phyloP scores from a whole-genome alignment of 2,329 filamentous ascomycete genomes.

The Ustulina deusta region DNA sequence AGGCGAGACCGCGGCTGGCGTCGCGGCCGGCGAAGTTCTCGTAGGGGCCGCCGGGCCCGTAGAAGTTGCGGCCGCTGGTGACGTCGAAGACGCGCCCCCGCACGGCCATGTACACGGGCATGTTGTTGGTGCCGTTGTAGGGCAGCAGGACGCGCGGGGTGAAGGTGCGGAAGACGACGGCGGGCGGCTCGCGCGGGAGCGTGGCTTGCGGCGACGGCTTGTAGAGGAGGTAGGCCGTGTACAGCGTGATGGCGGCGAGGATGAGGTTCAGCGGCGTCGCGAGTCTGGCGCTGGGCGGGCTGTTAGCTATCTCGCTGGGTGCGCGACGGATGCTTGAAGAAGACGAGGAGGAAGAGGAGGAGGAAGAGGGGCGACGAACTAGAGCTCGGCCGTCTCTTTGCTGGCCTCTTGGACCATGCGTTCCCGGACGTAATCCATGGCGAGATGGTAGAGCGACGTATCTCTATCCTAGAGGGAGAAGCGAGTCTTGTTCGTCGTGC shows the following conservation, averaged over 20 bases:
- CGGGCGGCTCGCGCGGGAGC: constrained; percentile 66
- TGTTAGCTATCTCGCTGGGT: constrained; percentile 16
- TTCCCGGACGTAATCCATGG: constrained; percentile 70
- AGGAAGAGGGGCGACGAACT: constrained; percentile 27
- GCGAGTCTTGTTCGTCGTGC: neutral
- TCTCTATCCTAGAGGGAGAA: neutral
- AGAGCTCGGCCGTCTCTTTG: constrained; percentile 50
- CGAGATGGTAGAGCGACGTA: neutral
- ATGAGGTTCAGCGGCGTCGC: constrained; percentile 73
- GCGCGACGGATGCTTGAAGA: neutral
- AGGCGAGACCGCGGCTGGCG: constrained; percentile 87
- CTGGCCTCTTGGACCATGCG: constrained; percentile 66
- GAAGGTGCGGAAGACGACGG: constrained; percentile 75
- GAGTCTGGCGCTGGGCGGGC: constrained; percentile 55
- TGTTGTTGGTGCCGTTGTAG: constrained; percentile 80
- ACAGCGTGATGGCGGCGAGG: constrained; percentile 66
- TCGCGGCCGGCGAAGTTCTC: constrained; percentile 96
- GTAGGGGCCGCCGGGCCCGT: constrained; percentile 94
- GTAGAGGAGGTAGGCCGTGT: constrained; percentile 69
- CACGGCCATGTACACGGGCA: constrained; percentile 90
- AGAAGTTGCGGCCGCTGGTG: constrained; percentile 87
- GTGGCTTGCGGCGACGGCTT: constrained; percentile 60
- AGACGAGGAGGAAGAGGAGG: neutral
- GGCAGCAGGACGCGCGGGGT: constrained; percentile 85
- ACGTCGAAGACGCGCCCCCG: constrained; percentile 94